A percentile compares a stretch with the other conserved stretches of the same genome.
Conservation (phyloP, 805 yeast species). For the Lipomyces mesembrius region DNA sequence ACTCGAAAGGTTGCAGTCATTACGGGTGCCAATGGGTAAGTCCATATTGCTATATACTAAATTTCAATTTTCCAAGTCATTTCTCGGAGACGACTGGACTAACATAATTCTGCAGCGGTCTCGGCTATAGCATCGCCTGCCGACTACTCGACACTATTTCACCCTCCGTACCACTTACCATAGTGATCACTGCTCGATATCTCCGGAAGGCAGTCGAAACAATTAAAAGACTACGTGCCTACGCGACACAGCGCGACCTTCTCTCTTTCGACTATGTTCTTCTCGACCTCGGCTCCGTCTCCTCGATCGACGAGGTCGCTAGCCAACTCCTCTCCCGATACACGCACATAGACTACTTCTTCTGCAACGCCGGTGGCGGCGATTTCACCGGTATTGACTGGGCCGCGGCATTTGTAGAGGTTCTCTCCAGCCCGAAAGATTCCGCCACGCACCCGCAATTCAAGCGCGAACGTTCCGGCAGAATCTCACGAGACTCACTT, state of each 20-base stretch:
- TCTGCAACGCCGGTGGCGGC: conserved; percentile 89
- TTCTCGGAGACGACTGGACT: background rate
- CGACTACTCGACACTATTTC: conserved; percentile 69
- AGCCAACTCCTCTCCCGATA: conserved; percentile 71
- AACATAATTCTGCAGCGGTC: conserved; percentile 52
- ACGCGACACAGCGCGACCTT: conserved; percentile 48
- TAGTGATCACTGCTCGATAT: conserved; percentile 88
- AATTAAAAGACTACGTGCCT: conserved; percentile 58
- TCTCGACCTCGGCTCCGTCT: conserved; percentile 90
- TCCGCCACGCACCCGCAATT: conserved; percentile 90
- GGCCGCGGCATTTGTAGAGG: conserved; percentile 73
- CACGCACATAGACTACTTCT: conserved; percentile 71
- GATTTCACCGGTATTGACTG: conserved; percentile 87
- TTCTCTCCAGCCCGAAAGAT: conserved; percentile 66
- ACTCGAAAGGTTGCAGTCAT: conserved; percentile 45
- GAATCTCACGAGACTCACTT: conserved; percentile 72
- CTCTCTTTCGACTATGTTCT: conserved; percentile 86
- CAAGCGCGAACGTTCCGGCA: conserved; percentile 81
- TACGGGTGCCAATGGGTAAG: conserved; percentile 50
- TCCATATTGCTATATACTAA: background rate
- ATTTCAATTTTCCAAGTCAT: background rate
- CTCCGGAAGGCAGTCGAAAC: conserved; percentile 81
- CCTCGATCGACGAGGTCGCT: conserved; percentile 74
- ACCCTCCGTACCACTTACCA: conserved; percentile 61
- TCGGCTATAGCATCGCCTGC: conserved; percentile 85